Evolutionary conservation across 495 filamentous ascomycete species (phyloP).

Genomic region (Penicillium angulare): DNA sequence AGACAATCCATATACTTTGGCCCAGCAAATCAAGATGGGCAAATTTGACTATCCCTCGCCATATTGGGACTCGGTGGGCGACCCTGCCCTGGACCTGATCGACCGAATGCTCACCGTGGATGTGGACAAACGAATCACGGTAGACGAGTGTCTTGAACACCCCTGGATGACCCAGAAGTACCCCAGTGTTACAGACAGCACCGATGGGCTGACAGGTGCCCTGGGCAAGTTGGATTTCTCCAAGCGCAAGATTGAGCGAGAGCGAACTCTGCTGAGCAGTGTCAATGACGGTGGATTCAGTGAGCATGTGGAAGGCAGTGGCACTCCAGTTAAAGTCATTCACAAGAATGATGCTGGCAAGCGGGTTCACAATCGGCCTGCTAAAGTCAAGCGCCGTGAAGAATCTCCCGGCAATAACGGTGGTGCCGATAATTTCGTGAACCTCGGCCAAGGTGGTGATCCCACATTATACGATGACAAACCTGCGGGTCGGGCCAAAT

Average conservation of each 20-base stretch:
- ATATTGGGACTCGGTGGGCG: constrained; percentile 94
- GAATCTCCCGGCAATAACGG: constrained; percentile 61
- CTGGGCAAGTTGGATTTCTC: constrained; percentile 80
- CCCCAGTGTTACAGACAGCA: constrained; percentile 68
- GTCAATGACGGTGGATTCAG: constrained; percentile 76
- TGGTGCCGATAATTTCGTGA: constrained; percentile 70
- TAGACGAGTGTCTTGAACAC: constrained; percentile 88
- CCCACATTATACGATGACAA: constrained; percentile 70
- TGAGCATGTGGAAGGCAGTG: constrained; percentile 54
- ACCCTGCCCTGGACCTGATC: constrained; percentile 89
- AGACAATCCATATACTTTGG: constrained; percentile 80
- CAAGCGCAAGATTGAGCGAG: constrained; percentile 71
- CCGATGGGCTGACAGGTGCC: constrained; percentile 84
- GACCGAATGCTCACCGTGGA: constrained; percentile 92
- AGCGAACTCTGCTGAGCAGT: constrained; percentile 80
- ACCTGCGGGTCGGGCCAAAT: constrained; percentile 42
- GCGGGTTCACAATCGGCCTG: constrained; percentile 37
- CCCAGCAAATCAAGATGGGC: constrained; percentile 86
- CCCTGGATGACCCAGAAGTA: constrained; percentile 72
- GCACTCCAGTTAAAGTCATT: constrained; percentile 70
- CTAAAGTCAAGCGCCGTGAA: constrained; percentile 43
- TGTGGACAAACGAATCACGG: constrained; percentile 74
- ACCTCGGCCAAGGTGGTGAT: constrained; percentile 81
- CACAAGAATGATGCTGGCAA: constrained; percentile 66
- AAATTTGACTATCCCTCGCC: constrained; percentile 94